Evolutionary conservation across 768 basidiomycete genomes (phyloP).

Genomic region (Dendrothele bispora): DNA sequence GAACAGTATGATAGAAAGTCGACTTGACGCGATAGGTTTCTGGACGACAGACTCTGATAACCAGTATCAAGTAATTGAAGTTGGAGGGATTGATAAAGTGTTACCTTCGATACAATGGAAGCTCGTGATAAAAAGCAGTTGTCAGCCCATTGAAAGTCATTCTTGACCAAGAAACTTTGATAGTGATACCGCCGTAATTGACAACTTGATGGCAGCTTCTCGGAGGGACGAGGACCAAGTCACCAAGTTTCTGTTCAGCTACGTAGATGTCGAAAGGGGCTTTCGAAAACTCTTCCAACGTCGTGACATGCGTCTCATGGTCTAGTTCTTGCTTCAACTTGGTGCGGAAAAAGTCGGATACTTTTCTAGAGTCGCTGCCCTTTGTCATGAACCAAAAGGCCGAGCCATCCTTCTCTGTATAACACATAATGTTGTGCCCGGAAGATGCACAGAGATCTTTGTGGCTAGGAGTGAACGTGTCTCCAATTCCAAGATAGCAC

Average conservation of each 20-base stretch:
- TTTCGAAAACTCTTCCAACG: conserved; percentile 57
- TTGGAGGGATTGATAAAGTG: conserved; percentile 8
- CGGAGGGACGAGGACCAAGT: conserved; percentile 79
- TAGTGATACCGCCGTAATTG: conserved; percentile 75
- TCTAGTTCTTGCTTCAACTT: conserved; percentile 61
- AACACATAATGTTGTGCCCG: conserved; percentile 87
- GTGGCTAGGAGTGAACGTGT: conserved; percentile 83
- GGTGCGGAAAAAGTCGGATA: conserved; percentile 57
- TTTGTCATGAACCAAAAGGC: conserved; percentile 89
- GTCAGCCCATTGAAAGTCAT: conserved; percentile 69
- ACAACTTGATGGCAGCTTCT: conserved; percentile 84
- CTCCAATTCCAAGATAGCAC: conserved; percentile 82
- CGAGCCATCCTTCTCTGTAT: conserved; percentile 68
- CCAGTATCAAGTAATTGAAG: not conserved
- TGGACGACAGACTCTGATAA: conserved; percentile 68
- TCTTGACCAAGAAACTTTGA: conserved; percentile 86
- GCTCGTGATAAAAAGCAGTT: conserved; percentile 66
- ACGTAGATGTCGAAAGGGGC: conserved; percentile 74
- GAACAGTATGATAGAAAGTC: conserved; percentile 57
- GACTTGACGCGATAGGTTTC: conserved; percentile 79
- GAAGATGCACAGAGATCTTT: conserved; percentile 85
- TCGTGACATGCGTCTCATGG: conserved; percentile 67
- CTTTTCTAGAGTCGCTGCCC: conserved; percentile 52
- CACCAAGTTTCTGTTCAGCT: conserved; percentile 71
- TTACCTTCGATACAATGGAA: conserved; percentile 80